Evolutionary conservation across 352 stramenopile species (phyloP).

Genomic region (Elongisporangium prolatum): DNA sequence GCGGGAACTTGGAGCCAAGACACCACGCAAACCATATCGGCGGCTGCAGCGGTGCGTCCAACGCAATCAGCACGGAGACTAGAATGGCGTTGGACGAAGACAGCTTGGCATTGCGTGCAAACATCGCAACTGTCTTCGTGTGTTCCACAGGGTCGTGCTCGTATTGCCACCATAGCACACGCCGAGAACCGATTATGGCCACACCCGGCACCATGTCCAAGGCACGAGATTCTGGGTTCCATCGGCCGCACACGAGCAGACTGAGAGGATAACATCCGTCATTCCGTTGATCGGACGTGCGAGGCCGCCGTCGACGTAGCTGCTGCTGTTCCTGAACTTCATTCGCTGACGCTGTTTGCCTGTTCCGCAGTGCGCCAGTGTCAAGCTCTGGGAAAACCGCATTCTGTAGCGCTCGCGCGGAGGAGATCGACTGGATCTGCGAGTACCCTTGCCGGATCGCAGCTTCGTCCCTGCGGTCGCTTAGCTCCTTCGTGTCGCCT

Average conservation of each 20-base stretch:
- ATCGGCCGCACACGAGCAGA: constrained; percentile 49
- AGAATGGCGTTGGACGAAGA: constrained; percentile 63
- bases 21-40: constrained; percentile 68
- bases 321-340: background rate
- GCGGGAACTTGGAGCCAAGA: constrained; percentile 44
- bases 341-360: background rate
- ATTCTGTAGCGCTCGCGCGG: constrained; percentile 44
- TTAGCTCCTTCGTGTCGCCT: constrained; percentile 17
- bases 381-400: constrained; percentile 22
- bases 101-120: constrained; percentile 35
- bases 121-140: constrained; percentile 52
- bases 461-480: constrained; percentile 42
- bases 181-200: constrained; percentile 24
- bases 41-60: constrained; percentile 54
- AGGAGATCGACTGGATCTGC: constrained; percentile 77
- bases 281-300: background rate
- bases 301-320: constrained; percentile 3
- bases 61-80: constrained; percentile 48
- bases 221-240: constrained; percentile 18
- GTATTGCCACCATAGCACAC: constrained; percentile 58
- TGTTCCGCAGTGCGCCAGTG: background rate
- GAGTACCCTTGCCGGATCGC: constrained; percentile 65
- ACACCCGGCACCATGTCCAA: constrained; percentile 39
- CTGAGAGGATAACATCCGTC: constrained; percentile 36
- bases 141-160: constrained; percentile 34